phyloP scores from a whole-genome alignment of 75 land plant species.

The Pinus albicaulis region DNA sequence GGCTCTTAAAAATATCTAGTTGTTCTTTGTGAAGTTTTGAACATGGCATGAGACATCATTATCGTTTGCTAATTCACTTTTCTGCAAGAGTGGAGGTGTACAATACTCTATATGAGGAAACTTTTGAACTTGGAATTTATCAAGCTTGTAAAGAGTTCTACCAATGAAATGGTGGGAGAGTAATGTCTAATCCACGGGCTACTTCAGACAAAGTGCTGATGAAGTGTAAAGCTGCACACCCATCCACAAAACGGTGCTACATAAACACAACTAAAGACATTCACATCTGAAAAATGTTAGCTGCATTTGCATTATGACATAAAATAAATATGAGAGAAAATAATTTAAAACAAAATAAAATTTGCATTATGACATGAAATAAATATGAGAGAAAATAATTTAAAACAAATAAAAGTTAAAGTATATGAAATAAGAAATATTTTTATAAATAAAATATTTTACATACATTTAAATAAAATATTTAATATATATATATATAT shows the following conservation, averaged over 20 bases:
- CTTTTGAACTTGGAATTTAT: constrained; percentile 32
- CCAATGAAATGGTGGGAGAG: constrained; percentile 43
- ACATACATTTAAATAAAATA: too few relatives aligned
- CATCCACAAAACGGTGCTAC: constrained; percentile 59
- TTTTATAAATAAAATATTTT: too few relatives aligned
- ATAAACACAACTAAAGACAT: constrained; percentile 51
- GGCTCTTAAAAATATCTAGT: not conserved
- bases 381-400: too few relatives aligned
- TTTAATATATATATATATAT: too few relatives aligned
- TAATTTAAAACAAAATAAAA: too few relatives aligned
- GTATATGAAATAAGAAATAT: too few relatives aligned
- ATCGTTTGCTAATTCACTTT: not conserved
- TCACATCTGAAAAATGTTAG: too few relatives aligned
- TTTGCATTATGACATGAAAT: too few relatives aligned
- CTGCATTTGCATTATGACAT: too few relatives aligned
- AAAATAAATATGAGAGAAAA: too few relatives aligned
- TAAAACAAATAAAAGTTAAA: too few relatives aligned
- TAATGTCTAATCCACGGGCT: constrained; percentile 33
- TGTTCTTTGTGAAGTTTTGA: not conserved
- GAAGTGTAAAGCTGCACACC: constrained; percentile 49
- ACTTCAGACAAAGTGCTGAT: constrained; percentile 66
- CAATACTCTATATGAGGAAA: constrained; percentile 56
- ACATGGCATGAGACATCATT: too few relatives aligned
- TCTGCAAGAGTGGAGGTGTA: constrained; percentile 25
- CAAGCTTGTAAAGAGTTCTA: constrained; percentile 53